Evolutionary conservation across 192 early-diverging fungal species (phyloP).

Genomic region (Coemansia guatemalensis): DNA sequence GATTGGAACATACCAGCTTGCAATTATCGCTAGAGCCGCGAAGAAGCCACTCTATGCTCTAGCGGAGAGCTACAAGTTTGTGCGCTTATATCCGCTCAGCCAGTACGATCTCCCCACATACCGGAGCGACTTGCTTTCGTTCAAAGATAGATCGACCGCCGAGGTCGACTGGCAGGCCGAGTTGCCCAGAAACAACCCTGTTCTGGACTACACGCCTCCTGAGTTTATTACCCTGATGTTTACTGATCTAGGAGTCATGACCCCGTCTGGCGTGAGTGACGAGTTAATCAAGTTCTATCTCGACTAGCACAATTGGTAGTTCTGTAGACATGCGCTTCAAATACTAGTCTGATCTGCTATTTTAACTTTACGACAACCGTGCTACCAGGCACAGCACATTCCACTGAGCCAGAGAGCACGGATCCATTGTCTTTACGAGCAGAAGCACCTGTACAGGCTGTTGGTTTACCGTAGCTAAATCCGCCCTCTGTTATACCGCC

Average conservation of each 20-base stretch:
- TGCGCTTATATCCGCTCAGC: slow-evolving; percentile 89
- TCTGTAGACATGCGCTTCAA: neutral
- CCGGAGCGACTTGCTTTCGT: slow-evolving; percentile 65
- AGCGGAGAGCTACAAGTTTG: slow-evolving; percentile 97
- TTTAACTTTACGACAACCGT: slow-evolving; percentile 4
- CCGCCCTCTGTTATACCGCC: slow-evolving; percentile 39
- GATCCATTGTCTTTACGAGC: neutral
- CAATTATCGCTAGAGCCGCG: slow-evolving; percentile 91
- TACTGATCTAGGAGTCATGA: slow-evolving; percentile 89
- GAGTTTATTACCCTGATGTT: slow-evolving; percentile 85
- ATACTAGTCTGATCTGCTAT: neutral
- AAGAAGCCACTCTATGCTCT: slow-evolving; percentile 94
- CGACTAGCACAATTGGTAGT: slow-evolving; percentile 31
- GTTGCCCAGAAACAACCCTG: slow-evolving; percentile 60
- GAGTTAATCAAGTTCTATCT: slow-evolving; percentile 84
- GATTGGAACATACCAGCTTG: slow-evolving; percentile 95
- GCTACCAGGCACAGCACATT: slow-evolving; percentile 43
- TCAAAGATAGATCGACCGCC: slow-evolving; percentile 50
- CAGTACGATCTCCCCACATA: slow-evolving; percentile 90
- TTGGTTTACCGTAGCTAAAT: slow-evolving; percentile 26
- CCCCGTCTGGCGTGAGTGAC: slow-evolving; percentile 84
- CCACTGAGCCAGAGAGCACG: slow-evolving; percentile 29
- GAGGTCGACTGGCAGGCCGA: slow-evolving; percentile 45
- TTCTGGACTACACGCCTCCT: slow-evolving; percentile 93
- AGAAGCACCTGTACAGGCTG: neutral